These are phyloP conservation scores for Craterostigma plantagineum DNA, from an alignment of 257 asterid species.

Conservation along the genomic window DNA sequence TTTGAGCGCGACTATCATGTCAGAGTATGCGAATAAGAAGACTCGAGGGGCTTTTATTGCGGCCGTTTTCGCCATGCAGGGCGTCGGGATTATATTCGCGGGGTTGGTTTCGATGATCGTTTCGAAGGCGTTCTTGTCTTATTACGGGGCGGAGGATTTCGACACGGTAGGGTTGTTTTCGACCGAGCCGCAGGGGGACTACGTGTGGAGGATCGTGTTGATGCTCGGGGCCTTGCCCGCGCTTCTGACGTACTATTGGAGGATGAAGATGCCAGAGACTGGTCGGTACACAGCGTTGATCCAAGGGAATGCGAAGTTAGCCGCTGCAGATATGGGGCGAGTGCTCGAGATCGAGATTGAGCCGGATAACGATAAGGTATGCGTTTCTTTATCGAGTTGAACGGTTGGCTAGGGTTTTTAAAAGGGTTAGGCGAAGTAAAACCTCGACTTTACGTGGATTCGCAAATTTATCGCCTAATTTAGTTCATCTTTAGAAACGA, in stretches of 20 bases:
- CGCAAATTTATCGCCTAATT: no score
- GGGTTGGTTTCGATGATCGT: conserved; percentile 33
- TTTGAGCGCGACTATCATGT: conserved; percentile 49
- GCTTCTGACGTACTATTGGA: conserved; percentile 34
- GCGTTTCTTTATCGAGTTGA: no score
- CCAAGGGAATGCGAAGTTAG: no score
- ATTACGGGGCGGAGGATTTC: not conserved
- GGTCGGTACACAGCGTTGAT: conserved; percentile 18
- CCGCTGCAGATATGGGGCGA: no score
- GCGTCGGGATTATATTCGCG: conserved; percentile 41
- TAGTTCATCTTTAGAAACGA: no score
- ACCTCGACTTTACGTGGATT: no score
- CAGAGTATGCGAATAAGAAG: conserved; percentile 34
- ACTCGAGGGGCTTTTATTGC: conserved; percentile 47
- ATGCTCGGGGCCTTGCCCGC: conserved; percentile 48
- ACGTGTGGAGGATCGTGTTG: conserved; percentile 44
- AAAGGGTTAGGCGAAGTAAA: no score
- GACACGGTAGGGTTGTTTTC: not conserved
- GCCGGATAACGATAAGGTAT: no score
- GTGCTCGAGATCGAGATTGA: no score
- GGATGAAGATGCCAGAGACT: conserved; percentile 57
- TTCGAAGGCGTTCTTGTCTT: conserved; percentile 15
- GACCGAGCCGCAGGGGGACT: conserved; percentile 24
- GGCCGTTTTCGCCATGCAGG: conserved; percentile 56
- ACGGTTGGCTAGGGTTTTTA: no score